A percentile compares a stretch with the other conserved stretches of the same genome.
phyloP scores from a whole-genome alignment of 192 early-diverging fungal species.

The Linnemannia elongata region DNA sequence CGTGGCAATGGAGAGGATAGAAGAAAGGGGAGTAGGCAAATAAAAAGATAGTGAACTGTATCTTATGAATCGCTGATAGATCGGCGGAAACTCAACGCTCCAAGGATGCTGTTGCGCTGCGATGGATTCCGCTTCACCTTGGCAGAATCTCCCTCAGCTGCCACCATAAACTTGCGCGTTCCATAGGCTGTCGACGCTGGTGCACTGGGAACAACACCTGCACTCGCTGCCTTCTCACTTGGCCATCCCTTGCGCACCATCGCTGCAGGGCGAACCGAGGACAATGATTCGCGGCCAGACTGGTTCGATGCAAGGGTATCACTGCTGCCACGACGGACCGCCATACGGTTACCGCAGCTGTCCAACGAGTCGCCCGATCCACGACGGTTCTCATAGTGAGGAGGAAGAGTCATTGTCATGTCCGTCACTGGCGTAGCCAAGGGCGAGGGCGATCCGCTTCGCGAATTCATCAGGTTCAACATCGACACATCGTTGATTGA shows the following conservation, averaged over 20 bases:
- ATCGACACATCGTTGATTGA: conserved; percentile 42
- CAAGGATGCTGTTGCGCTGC: conserved; percentile 42
- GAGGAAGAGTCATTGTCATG: conserved; percentile 28
- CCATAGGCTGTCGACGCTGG: conserved; percentile 30
- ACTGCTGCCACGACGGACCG: conserved; percentile 33
- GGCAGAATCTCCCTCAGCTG: not conserved
- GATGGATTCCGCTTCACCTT: conserved; percentile 40
- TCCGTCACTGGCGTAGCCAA: conserved; percentile 15
- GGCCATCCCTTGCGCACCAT: conserved; percentile 56
- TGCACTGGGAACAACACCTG: conserved; percentile 46
- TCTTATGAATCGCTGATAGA: conserved; percentile 11
- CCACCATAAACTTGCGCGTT: conserved; percentile 52
- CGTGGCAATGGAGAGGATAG: not conserved
- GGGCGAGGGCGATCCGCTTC: conserved; percentile 45
- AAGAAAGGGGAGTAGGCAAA: not conserved
- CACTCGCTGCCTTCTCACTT: conserved; percentile 52
- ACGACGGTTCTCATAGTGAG: conserved; percentile 28
- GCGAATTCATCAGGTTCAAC: conserved; percentile 38
- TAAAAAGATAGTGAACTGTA: not conserved
- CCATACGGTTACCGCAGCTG: not conserved
- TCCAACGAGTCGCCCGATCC: conserved; percentile 41
- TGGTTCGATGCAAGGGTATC: conserved; percentile 35
- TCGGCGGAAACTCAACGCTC: conserved; percentile 41
- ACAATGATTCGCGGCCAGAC: conserved; percentile 41
- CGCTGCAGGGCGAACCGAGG: conserved; percentile 31